Conservation (phyloP, 257 asterid species). For the Jaltomata sinuosa region DNA sequence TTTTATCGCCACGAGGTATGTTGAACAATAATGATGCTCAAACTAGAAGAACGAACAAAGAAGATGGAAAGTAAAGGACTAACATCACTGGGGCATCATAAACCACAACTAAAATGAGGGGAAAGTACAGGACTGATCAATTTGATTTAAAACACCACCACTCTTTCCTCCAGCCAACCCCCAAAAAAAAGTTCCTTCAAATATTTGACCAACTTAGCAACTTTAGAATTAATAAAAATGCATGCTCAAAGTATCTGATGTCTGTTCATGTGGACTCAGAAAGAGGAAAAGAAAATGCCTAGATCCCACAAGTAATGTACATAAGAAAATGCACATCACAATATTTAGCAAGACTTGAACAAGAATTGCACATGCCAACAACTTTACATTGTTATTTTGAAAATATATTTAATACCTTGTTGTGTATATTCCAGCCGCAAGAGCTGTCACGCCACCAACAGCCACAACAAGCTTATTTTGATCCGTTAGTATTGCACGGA, state of each 20-base stretch:
- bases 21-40: not conserved
- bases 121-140: not conserved
- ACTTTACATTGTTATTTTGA: not conserved
- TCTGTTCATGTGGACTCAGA: not conserved
- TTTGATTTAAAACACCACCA: not conserved
- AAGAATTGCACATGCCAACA: not conserved
- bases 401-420: constrained; percentile 51
- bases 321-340: not conserved
- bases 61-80: not conserved
- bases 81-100: not conserved
- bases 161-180: not conserved
- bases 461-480: constrained; percentile 90
- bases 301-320: not conserved
- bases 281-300: not conserved
- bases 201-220: not conserved
- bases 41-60: not conserved
- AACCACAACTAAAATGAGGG: not conserved
- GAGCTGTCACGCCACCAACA: constrained; percentile 93
- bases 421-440: constrained; percentile 94
- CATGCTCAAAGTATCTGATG: not conserved
- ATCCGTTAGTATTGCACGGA: constrained; percentile 77
- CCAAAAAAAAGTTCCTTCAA: not conserved
- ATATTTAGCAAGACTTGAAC: not conserved
- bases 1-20: not conserved
- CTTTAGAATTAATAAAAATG: not conserved